A percentile compares a stretch with the other conserved stretches of the same genome.
phyloP scores from a whole-genome alignment of 805 yeast species.

The Cyberlindnera mycetangii region DNA sequence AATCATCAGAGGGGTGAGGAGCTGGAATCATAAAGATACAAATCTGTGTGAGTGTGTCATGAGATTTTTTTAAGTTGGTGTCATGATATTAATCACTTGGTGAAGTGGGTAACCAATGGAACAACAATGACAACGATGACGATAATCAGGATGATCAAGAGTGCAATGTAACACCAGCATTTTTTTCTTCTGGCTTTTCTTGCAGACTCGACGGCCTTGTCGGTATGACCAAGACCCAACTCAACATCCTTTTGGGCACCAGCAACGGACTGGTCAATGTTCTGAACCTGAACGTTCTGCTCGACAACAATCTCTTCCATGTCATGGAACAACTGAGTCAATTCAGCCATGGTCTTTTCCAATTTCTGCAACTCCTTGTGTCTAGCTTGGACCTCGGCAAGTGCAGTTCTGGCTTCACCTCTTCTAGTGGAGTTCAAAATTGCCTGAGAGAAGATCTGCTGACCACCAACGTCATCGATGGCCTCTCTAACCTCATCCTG shows the following conservation, averaged over 20 bases:
- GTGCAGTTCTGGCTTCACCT: slow-evolving; percentile 93
- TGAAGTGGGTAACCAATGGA: slow-evolving; percentile 26
- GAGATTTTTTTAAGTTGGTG: not conserved
- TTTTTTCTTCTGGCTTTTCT: slow-evolving; percentile 87
- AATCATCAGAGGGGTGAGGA: not conserved
- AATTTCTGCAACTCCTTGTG: slow-evolving; percentile 93
- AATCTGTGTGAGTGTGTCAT: not conserved
- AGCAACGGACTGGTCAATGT: slow-evolving; percentile 75
- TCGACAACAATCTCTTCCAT: slow-evolving; percentile 96
- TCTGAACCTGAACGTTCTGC: slow-evolving; percentile 85
- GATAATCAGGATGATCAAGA: slow-evolving; percentile 57
- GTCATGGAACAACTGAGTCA: slow-evolving; percentile 90
- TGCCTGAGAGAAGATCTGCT: slow-evolving; percentile 94
- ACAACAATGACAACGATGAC: slow-evolving; percentile 67
- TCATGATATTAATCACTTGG: slow-evolving; percentile 1
- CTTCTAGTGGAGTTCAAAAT: slow-evolving; percentile 80
- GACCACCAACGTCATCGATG: slow-evolving; percentile 78
- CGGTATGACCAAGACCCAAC: slow-evolving; percentile 91
- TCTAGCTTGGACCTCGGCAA: slow-evolving; percentile 93
- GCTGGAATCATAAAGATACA: not conserved
- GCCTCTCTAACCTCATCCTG: slow-evolving; percentile 82
- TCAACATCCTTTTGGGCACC: slow-evolving; percentile 89
- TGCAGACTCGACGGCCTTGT: slow-evolving; percentile 85
- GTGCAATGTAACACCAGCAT: slow-evolving; percentile 74
- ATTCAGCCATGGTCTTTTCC: slow-evolving; percentile 93